These are phyloP conservation scores for Colletotrichum magnum DNA, from an alignment of 2,329 filamentous ascomycete genomes.

Conservation along the genomic window DNA sequence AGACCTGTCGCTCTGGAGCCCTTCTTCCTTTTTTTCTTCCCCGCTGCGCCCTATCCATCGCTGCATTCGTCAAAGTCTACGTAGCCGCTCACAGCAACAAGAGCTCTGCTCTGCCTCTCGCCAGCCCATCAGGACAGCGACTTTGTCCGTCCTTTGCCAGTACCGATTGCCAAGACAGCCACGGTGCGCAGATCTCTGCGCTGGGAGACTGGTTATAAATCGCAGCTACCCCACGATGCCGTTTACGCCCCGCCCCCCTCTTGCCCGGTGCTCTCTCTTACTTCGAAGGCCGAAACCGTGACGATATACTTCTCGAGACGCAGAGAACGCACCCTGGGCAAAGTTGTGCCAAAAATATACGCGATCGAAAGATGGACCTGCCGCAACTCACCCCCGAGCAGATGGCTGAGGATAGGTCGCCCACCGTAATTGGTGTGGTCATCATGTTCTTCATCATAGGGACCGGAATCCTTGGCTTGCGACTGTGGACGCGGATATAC, in stretches of 20 bases:
- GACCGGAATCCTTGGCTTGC: conserved; percentile 40
- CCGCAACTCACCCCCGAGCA: conserved; percentile 27
- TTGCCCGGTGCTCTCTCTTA: not conserved
- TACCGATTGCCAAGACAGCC: not conserved
- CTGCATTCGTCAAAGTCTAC: conserved; percentile 14
- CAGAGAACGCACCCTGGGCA: not conserved
- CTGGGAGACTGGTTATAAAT: not conserved
- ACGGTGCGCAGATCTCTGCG: not conserved
- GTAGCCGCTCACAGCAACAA: conserved; percentile 1
- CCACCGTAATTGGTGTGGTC: conserved; percentile 40
- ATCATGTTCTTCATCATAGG: conserved; percentile 42
- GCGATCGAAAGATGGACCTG: conserved; percentile 19
- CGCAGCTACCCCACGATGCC: not conserved
- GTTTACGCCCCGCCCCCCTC: not conserved
- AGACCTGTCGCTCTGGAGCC: not conserved
- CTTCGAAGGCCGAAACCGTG: not conserved
- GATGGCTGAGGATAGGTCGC: conserved; percentile 35
- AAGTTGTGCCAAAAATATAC: not conserved
- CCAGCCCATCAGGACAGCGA: not conserved
- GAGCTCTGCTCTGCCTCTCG: not conserved
- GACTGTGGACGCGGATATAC: conserved; percentile 45
- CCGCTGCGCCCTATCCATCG: not conserved
- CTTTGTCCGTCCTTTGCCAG: not conserved
- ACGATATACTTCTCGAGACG: not conserved
- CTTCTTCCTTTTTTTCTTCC: not conserved